Percentiles rank a stretch among this genome's conserved stretches.
phyloP scores from a whole-genome alignment of 2,329 filamentous ascomycete genomes.

The Ceratocystis eucalypticola region DNA sequence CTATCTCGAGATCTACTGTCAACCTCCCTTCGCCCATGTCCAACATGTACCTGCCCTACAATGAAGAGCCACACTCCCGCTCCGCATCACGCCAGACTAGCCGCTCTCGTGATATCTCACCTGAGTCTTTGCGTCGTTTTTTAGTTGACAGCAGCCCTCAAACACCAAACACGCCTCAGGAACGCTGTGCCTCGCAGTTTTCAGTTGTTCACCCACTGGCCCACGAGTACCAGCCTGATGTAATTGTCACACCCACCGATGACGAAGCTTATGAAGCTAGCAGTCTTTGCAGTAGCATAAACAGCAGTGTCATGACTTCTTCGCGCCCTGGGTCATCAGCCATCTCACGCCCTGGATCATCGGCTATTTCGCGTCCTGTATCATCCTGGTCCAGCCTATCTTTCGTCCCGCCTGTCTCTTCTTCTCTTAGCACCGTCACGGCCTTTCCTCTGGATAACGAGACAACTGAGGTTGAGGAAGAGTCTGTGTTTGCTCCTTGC shows the following conservation, averaged over 20 bases:
- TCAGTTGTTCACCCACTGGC: constrained; percentile 5
- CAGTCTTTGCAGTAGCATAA: neutral
- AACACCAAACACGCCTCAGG: neutral
- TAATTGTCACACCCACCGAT: constrained; percentile 14
- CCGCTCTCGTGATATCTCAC: constrained; percentile 38
- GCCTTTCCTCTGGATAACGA: constrained; percentile 1
- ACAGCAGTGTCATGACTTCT: neutral
- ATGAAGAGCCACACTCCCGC: constrained; percentile 2
- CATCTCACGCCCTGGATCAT: neutral
- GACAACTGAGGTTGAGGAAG: neutral
- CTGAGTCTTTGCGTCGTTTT: constrained; percentile 41
- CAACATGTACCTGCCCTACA: neutral
- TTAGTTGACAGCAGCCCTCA: constrained; percentile 33
- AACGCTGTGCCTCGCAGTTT: constrained; percentile 22
- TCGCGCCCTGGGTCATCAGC: neutral
- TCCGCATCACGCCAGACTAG: constrained; percentile 8
- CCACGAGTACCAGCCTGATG: constrained; percentile 6
- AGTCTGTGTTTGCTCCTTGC: neutral
- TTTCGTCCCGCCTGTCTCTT: constrained; percentile 9
- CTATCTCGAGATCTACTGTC: constrained; percentile 4
- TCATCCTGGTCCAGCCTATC: constrained; percentile 12
- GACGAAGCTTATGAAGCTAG: constrained; percentile 2
- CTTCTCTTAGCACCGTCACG: neutral
- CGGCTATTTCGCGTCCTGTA: constrained; percentile 3
- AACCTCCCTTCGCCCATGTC: neutral